Base-by-base conservation (phyloP, 2,329 filamentous ascomycete species). In the Xylariaceae sp. region DNA sequence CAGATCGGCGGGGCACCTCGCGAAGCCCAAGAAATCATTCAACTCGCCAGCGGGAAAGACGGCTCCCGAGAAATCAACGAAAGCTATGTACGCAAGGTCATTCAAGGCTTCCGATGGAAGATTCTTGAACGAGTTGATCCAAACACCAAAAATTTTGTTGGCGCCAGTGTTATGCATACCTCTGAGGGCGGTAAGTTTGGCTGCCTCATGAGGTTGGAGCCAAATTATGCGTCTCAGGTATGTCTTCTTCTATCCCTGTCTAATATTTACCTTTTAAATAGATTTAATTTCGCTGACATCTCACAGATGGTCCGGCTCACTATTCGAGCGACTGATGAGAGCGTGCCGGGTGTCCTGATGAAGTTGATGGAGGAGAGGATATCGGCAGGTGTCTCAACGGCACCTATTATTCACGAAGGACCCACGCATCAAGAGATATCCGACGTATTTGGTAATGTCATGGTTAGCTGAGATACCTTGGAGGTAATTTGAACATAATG, bases 61-160 rank as follows among this genome's bases (percentile, higher is more conserved):
- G 75, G 74, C 14, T 74, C 75, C 11, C 73, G 79, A 47, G 83
- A 85, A 52, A 79, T 94, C 51, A 86, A 77, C 48, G 80, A 86
- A 47, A 69, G 72, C 2, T 90, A 88, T 55, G 85, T 94, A 36
- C 73, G 83, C 40, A 80, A 76, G 54, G 80, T 85, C 3, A 82
- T 96, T 1, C 78, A 88, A 54, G 90, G 90, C 0, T 95, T 97
- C 70, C 80, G 87, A 56, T 97, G 90, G 91, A 88, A 88, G 6
- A 72, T 97, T 14, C 68, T 98, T 42, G 80, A 86, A 40, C 82
- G 82, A 17, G 90, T 98, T 17, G 93, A 98, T 67, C 90, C 90
- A 4, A 98, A 97, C 64, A 73, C 79, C 34, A 94, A 88, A 75
- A 98, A 98, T 59, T 83, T 96, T 60, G 93, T 98, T 12, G 93